Conservation (phyloP, 2,329 filamentous ascomycete genomes). For the Teratosphaeria zuluensis region DNA sequence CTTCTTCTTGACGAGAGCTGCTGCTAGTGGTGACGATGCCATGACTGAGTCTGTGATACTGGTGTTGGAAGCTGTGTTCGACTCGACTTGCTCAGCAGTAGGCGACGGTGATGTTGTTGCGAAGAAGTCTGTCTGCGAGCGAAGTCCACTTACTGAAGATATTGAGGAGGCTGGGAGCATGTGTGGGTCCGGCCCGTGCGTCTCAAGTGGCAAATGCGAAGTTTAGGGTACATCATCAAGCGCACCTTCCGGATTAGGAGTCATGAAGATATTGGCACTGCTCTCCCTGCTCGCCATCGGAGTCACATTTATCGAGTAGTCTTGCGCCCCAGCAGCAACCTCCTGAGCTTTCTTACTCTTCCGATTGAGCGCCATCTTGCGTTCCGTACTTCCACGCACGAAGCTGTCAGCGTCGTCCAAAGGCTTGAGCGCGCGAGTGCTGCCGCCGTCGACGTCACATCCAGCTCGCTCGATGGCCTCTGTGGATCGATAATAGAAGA, state of each 20-base stretch:
- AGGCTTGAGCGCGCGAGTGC: slow-evolving; percentile 7
- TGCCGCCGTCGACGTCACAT: slow-evolving; percentile 6
- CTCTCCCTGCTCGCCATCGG: neutral
- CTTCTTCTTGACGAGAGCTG: neutral
- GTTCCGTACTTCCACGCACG: neutral
- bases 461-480: slow-evolving; percentile 14
- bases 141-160: neutral
- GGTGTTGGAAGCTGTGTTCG: neutral
- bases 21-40: neutral
- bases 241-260: neutral
- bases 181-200: neutral
- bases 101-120: neutral
- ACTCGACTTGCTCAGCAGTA: neutral
- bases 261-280: neutral
- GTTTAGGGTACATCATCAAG: neutral
- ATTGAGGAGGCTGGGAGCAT: neutral
- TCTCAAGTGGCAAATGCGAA: neutral
- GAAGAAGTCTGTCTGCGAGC: neutral
- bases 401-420: neutral
- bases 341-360: neutral
- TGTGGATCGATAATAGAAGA: slow-evolving; percentile 32
- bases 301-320: neutral
- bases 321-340: neutral
- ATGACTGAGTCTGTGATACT: neutral
- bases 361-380: neutral